These are phyloP conservation scores for Penicillium olsonii DNA, from an alignment of 2,329 filamentous ascomycete genomes.

Conservation along the genomic window DNA sequence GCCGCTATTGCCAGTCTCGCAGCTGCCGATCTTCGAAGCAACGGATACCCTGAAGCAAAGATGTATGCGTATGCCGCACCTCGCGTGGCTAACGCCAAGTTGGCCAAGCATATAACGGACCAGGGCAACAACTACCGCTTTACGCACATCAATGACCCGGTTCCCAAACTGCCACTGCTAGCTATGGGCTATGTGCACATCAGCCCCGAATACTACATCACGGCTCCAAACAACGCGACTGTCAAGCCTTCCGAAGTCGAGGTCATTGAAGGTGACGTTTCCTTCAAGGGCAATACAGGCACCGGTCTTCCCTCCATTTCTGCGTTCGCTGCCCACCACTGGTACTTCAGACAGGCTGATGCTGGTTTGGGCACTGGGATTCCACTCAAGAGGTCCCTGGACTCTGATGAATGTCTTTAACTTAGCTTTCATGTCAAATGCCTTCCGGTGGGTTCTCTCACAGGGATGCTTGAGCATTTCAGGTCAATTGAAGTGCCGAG, in stretches of 20 bases:
- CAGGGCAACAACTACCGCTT: conserved; percentile 62
- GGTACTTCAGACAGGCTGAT: conserved; percentile 29
- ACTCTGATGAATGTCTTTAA: neutral
- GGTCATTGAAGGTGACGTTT: conserved; percentile 25
- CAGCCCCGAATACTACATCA: conserved; percentile 69
- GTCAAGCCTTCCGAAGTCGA: conserved; percentile 22
- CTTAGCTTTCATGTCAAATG: neutral
- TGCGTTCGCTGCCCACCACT: conserved; percentile 24
- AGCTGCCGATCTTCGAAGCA: conserved; percentile 56
- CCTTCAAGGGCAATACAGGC: conserved; percentile 27
- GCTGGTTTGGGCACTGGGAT: conserved; percentile 18
- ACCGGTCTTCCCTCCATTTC: conserved; percentile 20
- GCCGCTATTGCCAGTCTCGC: conserved; percentile 65
- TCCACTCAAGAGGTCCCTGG: conserved; percentile 11
- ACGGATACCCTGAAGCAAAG: conserved; percentile 51
- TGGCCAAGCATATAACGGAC: conserved; percentile 56
- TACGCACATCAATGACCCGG: conserved; percentile 67
- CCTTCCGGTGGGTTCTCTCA: neutral
- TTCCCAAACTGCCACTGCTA: conserved; percentile 67
- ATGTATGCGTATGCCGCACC: conserved; percentile 69
- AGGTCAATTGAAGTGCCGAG: too few relatives aligned
- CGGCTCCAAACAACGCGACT: conserved; percentile 25
- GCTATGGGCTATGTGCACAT: conserved; percentile 65
- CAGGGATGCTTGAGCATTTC: too few relatives aligned
- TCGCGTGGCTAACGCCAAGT: conserved; percentile 61